These are phyloP conservation scores for Lentinula edodes DNA, from an alignment of 768 basidiomycete species.

Conservation along the genomic window DNA sequence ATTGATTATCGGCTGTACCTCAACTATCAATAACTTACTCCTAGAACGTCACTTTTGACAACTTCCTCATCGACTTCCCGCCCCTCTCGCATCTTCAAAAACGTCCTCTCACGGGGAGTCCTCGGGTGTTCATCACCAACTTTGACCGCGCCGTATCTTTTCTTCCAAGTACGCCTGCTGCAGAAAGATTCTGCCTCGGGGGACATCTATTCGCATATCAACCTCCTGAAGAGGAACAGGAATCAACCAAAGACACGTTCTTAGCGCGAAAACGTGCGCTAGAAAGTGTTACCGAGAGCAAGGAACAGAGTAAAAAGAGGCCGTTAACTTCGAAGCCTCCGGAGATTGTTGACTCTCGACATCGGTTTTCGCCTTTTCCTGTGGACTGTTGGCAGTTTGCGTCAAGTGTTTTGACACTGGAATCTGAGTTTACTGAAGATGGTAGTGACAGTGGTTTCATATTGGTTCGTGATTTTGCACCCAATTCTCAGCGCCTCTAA, in stretches of 20 bases:
- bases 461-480: neutral
- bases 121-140: neutral
- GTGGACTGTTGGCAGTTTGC: slow-evolving; percentile 5
- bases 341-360: neutral
- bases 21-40: neutral
- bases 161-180: neutral
- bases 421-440: neutral
- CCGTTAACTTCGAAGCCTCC: neutral
- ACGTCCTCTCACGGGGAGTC: neutral
- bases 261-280: neutral
- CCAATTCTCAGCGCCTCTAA: no score
- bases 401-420: neutral
- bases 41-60: neutral
- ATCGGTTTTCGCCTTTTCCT: slow-evolving; percentile 1
- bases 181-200: neutral
- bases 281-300: neutral
- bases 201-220: neutral
- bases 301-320: neutral
- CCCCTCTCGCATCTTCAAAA: neutral
- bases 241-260: neutral
- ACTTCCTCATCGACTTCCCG: neutral
- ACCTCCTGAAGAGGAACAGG: neutral
- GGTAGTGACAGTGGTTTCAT: neutral
- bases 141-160: neutral
- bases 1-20: neutral